Evolutionary conservation across 495 filamentous ascomycete species (phyloP).

Genomic region (Diplogelasinospora grovesii): DNA sequence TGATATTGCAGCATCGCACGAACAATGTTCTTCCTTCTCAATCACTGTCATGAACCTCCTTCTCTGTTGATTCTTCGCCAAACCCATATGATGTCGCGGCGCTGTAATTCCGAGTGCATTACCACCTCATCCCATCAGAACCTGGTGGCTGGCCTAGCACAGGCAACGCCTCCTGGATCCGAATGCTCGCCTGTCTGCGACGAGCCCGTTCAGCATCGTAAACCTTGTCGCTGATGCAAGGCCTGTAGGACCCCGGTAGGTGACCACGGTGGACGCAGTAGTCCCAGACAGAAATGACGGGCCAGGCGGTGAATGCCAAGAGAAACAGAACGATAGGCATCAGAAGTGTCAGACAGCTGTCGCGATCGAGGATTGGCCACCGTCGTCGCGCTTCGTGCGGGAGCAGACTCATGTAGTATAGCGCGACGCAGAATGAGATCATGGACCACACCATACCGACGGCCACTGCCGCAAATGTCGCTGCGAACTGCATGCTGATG

Average conservation of each 20-base stretch:
- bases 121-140: no score
- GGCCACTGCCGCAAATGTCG: no score
- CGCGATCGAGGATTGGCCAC: slow-evolving; percentile 4
- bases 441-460: slow-evolving; percentile 4
- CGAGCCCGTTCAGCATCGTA: not conserved
- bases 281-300: slow-evolving; percentile 6
- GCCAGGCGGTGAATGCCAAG: slow-evolving; percentile 5
- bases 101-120: no score
- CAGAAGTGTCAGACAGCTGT: not conserved
- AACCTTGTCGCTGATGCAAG: not conserved
- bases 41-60: no score
- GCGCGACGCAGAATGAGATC: slow-evolving; percentile 8
- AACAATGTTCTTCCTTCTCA: no score
- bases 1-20: no score
- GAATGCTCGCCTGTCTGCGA: not conserved
- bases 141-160: no score
- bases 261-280: slow-evolving; percentile 21
- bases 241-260: slow-evolving; percentile 26
- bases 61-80: no score
- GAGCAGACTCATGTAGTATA: slow-evolving; percentile 9
- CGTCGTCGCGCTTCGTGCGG: slow-evolving; percentile 5
- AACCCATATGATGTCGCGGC: no score
- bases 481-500: no score
- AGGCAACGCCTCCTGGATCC: not conserved
- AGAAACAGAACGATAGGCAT: slow-evolving; percentile 1